These are phyloP conservation scores for Galerina marginata DNA, from an alignment of 768 basidiomycete species.

Conservation along the genomic window DNA sequence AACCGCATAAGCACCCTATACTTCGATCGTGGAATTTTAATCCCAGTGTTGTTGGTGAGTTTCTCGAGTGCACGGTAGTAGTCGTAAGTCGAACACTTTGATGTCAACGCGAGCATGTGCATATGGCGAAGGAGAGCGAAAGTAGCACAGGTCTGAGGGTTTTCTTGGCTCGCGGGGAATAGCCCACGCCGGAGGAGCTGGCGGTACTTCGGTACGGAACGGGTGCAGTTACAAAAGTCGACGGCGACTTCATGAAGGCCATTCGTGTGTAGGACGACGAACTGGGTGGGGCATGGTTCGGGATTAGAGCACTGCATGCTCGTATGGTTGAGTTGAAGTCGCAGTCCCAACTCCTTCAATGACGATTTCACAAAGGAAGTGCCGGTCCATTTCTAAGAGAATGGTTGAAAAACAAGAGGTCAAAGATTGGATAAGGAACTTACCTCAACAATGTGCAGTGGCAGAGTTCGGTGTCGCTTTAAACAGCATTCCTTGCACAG, in stretches of 20 bases:
- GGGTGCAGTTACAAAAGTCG: constrained; percentile 6
- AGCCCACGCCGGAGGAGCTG: constrained; percentile 4
- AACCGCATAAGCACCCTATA: constrained; percentile 4
- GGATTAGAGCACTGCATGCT: not conserved
- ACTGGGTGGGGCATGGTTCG: not conserved
- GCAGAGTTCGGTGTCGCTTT: not conserved
- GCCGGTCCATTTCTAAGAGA: not conserved
- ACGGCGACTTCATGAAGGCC: constrained; percentile 9
- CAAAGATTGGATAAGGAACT: not conserved
- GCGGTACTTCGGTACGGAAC: not conserved
- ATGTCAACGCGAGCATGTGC: constrained; percentile 4
- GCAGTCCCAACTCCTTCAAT: not conserved
- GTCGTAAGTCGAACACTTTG: constrained; percentile 5
- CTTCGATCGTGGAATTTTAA: not conserved
- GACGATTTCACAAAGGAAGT: not conserved
- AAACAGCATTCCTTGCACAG: constrained; percentile 9
- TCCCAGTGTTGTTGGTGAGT: constrained; percentile 7
- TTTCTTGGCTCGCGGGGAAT: constrained; percentile 6
- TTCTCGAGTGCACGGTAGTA: constrained; percentile 3
- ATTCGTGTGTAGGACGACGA: constrained; percentile 4
- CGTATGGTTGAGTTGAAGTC: not conserved
- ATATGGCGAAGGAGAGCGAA: not conserved
- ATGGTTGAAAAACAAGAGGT: not conserved
- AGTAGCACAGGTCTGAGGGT: constrained; percentile 3
- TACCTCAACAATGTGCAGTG: constrained; percentile 1